Base-by-base conservation (phyloP, 495 filamentous ascomycete species). In the Talaromyces stipitatus region DNA sequence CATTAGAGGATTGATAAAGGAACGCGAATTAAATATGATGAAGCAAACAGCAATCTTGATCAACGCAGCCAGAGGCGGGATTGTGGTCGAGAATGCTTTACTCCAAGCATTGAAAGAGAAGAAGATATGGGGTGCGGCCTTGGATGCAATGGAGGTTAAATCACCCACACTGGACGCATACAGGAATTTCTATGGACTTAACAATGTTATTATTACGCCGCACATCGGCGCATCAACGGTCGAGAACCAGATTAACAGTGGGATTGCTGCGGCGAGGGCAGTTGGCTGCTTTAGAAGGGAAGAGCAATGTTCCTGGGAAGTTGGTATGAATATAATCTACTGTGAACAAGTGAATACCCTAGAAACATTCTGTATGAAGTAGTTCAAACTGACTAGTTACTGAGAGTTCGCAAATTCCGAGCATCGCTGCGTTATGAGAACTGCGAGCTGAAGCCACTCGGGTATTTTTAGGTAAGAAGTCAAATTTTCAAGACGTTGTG, bases 51-150 rank as follows among this genome's bases (percentile, higher is more conserved):
- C 75, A 3, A 54, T 85, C 14, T 20, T 86, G 10, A 64, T 84
- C 50, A 85, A 86, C 61, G 74, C 83, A 38, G 73, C 78, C 5
- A 69, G 82, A 2, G 82, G 82, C 2, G 82, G 81, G 0, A 78
- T 84, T 55, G 77, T 85, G 5, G 72, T 84, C 53, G 82, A 86
- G 60, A 41, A 50, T 3, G 79, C 75, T 0, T 59, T 84, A 0
- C 64, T 78, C 1, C 58, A 67, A 4, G 82, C 79, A 7, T 61
- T 84, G 20, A 67, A 59, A 48, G 58, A 72, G 3, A 65, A 68
- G 3, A 61, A 62, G 56, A 81, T 85, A 18, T 72, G 67, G 0
- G 82, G 80, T 2, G 77, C 78, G 6, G 80, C 72, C 0, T 75
- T 73, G 6, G 83, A 86, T 69, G 81, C 83, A 0, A 82, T 75